Evolutionary conservation across 805 yeast species (phyloP), one percentile per base, ranked within the genome.

Genomic region (Metschnikowia picachoensis): DNA sequence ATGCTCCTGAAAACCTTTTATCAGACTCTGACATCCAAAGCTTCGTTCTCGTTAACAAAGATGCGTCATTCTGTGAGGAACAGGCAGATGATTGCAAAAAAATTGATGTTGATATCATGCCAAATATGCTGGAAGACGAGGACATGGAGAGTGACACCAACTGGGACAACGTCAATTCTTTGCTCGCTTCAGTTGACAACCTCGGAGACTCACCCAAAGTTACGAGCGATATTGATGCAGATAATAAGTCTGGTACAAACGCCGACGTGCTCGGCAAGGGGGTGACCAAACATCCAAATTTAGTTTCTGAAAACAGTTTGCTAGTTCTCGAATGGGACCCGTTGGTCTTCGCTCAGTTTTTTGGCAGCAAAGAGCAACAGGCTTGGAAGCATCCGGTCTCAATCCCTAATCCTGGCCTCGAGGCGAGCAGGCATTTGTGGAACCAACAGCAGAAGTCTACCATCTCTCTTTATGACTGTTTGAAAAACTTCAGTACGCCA

Each of bases 401-500:
- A 1, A 58, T 83, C 8, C 70, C 74, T 1, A 85, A 84, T 56
- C 72, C 68, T 1, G 83, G 79, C 50, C 66, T 85, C 34, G 84
- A 77, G 50, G 66, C 61, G n/a, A 73, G 67, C 47, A 76, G 72
- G 54, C 60, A 60, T 2, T 47, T 50, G 30, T 56, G 69, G 35
- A 63, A 58, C 35, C 59, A 57, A 60, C 65, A 72, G 46, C 70
- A 72, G 30, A 76, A 84, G 16, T 70, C 86, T 0, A 72, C 62
- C 16, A 60, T 72, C 14, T 63, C 72, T 8, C 58, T 92, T 15
- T 78, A 80, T 51, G 92, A 87, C 55, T 92, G 98, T 60, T 62
- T 92, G 38, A 75, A 77, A 16, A 60, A 80, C 48, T 92, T 92
- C 58, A 80, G 95, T 15, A 77, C 79, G 41, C 84, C 95, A 0